phyloP scores from a whole-genome alignment of 768 basidiomycete genomes.

The Leccinum sublutescens region DNA sequence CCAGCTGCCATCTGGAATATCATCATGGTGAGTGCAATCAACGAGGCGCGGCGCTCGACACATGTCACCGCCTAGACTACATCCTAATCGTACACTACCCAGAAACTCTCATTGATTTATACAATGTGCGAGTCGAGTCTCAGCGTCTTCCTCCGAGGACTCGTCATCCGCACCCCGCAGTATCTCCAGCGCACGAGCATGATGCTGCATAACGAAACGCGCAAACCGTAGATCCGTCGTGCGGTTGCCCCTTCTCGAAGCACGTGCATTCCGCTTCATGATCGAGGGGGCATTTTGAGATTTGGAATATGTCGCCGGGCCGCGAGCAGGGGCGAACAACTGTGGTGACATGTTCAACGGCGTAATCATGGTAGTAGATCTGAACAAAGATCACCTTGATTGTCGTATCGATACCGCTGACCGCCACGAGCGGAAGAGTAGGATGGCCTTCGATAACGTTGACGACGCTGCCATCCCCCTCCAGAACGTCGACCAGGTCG shows the following conservation, averaged over 20 bases:
- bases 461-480: slow-evolving; percentile 79
- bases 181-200: slow-evolving; percentile 23
- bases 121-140: slow-evolving; percentile 24
- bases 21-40: slow-evolving; percentile 2
- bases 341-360: slow-evolving; percentile 25
- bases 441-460: slow-evolving; percentile 87
- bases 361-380: background rate
- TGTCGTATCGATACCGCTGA: slow-evolving; percentile 83
- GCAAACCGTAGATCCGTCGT: slow-evolving; percentile 26
- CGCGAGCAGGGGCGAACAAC: slow-evolving; percentile 63
- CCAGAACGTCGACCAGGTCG: slow-evolving; percentile 68
- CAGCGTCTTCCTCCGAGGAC: slow-evolving; percentile 24
- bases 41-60: slow-evolving; percentile 9
- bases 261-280: slow-evolving; percentile 50
- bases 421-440: slow-evolving; percentile 74
- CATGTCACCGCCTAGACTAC: background rate
- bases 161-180: slow-evolving; percentile 24
- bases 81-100: slow-evolving; percentile 2
- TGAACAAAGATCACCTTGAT: slow-evolving; percentile 58
- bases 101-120: slow-evolving; percentile 26
- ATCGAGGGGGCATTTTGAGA: slow-evolving; percentile 52
- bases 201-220: slow-evolving; percentile 33
- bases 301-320: slow-evolving; percentile 52
- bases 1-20: slow-evolving; percentile 14
- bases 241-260: slow-evolving; percentile 26